Conservation (phyloP, 805 yeast species). For the Pichia exigua region DNA sequence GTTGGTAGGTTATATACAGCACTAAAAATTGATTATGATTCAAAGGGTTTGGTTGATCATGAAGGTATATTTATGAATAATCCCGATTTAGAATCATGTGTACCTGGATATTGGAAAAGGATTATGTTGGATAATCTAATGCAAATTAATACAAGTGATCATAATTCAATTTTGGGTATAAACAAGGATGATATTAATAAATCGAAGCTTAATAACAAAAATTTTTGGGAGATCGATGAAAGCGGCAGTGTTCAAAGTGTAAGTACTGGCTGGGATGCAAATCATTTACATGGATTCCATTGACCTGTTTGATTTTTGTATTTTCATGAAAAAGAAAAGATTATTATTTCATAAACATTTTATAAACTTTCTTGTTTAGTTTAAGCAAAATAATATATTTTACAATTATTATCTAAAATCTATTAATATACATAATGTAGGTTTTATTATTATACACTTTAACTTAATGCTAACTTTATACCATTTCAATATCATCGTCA, state of each 20-base stretch:
- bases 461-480: background rate
- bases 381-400: background rate
- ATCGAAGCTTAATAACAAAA: background rate
- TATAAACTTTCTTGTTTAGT: background rate
- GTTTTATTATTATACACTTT: background rate
- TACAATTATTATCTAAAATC: background rate
- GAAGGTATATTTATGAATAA: slow-evolving; percentile 23
- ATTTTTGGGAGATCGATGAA: slow-evolving; percentile 12
- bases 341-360: background rate
- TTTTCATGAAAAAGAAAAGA: background rate
- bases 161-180: background rate
- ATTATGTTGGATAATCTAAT: slow-evolving; percentile 20
- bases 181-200: slow-evolving; percentile 2
- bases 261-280: slow-evolving; percentile 9
- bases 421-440: background rate
- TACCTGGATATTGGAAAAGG: slow-evolving; percentile 25
- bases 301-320: background rate
- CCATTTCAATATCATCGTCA: background rate
- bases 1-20: slow-evolving; percentile 1
- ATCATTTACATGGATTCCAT: slow-evolving; percentile 1
- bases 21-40: slow-evolving; percentile 6
- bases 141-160: slow-evolving; percentile 3
- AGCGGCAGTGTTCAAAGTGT: slow-evolving; percentile 6
- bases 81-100: slow-evolving; percentile 23
- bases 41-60: slow-evolving; percentile 1